Evolutionary conservation across 2,329 filamentous ascomycete genomes (phyloP), one percentile per base, ranked within the genome.

Genomic region (Venturia asperata): DNA sequence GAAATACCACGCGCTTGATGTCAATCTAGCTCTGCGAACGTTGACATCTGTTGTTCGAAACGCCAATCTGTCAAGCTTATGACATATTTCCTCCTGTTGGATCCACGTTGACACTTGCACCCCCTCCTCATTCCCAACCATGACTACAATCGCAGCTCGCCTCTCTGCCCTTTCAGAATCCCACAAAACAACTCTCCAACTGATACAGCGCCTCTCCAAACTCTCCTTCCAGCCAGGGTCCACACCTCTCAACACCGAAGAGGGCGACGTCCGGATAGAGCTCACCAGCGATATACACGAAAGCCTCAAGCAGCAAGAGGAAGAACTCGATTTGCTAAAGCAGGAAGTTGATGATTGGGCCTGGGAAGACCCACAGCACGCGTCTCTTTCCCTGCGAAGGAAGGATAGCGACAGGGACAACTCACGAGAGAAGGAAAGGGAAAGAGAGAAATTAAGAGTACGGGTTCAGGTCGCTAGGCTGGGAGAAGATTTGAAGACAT

Each of bases 221-320:
- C 81, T 87, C 72, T 87, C 72, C 76, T 87, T 77, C 78, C 86
- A 78, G 74, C 82, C 70, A 70, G 91, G 74, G 80, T 88, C 77
- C 77, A 86, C 80, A 80, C 85, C 74, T 13, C 77, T 81, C 74
- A 72, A 82, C 80, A 68, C 77, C 83, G 66, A 89, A 83, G 80
- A 89, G 81, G 77, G 87, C 79, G 82, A 85, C 68, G 80, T 81
- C 6, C 85, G 88, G 65, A 75, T 87, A 24, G 92, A 96, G 76
- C 83, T 97, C 42, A 85, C 86, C 68, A 81, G 85, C 27, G 92
- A 97, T 74, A 96, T 97, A 68, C 87, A 88, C 69, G 86, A 90
- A 71, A 83, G 84, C 21, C 77, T 97, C 67, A 88, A 90, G 70
- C 87, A 90, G 66, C 85, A 89, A 62, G 87, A 95, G 70, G 91